phyloP scores from a whole-genome alignment of 169 alveolate genomes.

The Plasmodium gaboni region DNA sequence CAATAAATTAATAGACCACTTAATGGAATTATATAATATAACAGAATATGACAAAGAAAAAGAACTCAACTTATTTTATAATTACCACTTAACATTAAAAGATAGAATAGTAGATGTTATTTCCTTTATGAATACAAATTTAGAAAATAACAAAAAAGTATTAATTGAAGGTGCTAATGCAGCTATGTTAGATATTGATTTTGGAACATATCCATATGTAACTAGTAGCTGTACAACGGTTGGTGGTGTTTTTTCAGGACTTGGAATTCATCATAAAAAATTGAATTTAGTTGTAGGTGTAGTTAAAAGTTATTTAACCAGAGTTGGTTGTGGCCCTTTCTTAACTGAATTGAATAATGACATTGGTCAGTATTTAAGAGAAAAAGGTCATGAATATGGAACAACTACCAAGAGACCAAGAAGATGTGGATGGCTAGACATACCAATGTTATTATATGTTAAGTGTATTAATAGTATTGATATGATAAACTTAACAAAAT shows the following conservation, averaged over 20 bases:
- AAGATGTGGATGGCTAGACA: constrained; percentile 98
- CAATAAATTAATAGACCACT: constrained; percentile 76
- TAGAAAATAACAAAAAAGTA: constrained; percentile 80
- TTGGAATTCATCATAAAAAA: constrained; percentile 79
- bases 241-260: constrained; percentile 83
- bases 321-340: constrained; percentile 98
- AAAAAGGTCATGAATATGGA: constrained; percentile 95
- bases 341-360: constrained; percentile 92
- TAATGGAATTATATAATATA: constrained; percentile 80
- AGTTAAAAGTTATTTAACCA: constrained; percentile 95
- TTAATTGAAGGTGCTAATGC: constrained; percentile 86
- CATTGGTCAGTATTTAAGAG: constrained; percentile 86
- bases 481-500: constrained; percentile 92
- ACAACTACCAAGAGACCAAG: constrained; percentile 96
- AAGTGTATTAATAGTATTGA: constrained; percentile 86
- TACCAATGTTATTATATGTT: constrained; percentile 87
- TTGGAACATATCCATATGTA: constrained; percentile 87
- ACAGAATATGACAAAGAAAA: constrained; percentile 79
- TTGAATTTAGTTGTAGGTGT: constrained; percentile 89
- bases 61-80: constrained; percentile 86
- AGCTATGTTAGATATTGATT: constrained; percentile 82
- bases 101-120: constrained; percentile 90
- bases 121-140: constrained; percentile 80
- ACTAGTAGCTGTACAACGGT: constrained; percentile 83
- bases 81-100: constrained; percentile 83